phyloP scores from a whole-genome alignment of 352 stramenopile species.

The Phytophthora podocarpi region DNA sequence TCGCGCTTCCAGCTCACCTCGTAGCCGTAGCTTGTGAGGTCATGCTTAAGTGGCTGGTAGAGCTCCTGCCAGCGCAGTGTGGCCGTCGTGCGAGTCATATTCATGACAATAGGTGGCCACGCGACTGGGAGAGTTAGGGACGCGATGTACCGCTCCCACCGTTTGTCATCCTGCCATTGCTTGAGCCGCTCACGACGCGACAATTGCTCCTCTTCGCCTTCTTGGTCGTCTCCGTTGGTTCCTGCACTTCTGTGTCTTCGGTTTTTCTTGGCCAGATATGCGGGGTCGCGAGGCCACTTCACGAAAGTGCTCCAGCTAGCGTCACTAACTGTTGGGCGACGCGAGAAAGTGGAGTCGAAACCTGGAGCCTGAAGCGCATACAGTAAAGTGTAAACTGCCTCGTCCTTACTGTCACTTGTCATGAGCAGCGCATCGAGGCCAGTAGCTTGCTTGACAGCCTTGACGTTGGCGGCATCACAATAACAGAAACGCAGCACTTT shows the following conservation, averaged over 20 bases:
- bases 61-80: conserved; percentile 80
- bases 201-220: conserved; percentile 48
- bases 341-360: conserved; percentile 68
- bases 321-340: conserved; percentile 41
- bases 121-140: conserved; percentile 74
- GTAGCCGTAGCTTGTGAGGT: conserved; percentile 71
- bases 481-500: conserved; percentile 70
- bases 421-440: conserved; percentile 54
- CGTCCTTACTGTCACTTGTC: conserved; percentile 8
- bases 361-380: conserved; percentile 48
- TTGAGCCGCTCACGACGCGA: conserved; percentile 80
- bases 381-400: conserved; percentile 40
- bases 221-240: conserved; percentile 24
- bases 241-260: conserved; percentile 29
- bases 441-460: conserved; percentile 61
- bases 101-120: conserved; percentile 62
- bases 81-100: conserved; percentile 52
- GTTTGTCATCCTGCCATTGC: conserved; percentile 79
- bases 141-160: conserved; percentile 68
- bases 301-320: conserved; percentile 56
- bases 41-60: conserved; percentile 61
- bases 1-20: conserved; percentile 62
- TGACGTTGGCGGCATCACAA: conserved; percentile 80
- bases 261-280: conserved; percentile 47
- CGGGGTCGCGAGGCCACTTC: conserved; percentile 65